Evolutionary conservation across 495 filamentous ascomycete genomes (phyloP).

Genomic region (Penicillium roqueforti): DNA sequence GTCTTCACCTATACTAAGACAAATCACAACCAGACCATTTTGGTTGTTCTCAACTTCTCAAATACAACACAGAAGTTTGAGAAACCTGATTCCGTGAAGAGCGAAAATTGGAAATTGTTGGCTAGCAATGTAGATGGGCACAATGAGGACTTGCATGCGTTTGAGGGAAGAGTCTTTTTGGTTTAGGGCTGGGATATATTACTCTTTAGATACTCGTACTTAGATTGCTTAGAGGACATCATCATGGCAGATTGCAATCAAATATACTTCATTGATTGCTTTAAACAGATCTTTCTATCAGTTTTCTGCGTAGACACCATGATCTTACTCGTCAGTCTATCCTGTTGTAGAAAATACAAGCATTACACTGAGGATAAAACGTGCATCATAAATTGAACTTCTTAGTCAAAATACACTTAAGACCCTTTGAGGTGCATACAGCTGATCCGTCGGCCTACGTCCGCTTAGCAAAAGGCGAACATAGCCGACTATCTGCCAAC

Average conservation of each 20-base stretch:
- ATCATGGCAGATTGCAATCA: background rate
- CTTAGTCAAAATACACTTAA: too few species aligned
- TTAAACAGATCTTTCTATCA: background rate
- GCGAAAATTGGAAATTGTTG: slow-evolving; percentile 5
- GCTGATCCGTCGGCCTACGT: too few species aligned
- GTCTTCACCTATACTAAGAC: slow-evolving; percentile 36
- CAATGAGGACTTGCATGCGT: slow-evolving; percentile 3
- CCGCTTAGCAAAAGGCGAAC: too few species aligned
- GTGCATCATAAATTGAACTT: too few species aligned
- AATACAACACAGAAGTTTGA: slow-evolving; percentile 2
- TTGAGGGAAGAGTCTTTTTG: slow-evolving; percentile 7
- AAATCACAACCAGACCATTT: background rate
- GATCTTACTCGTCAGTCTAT: too few species aligned
- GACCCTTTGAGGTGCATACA: too few species aligned
- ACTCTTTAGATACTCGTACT: background rate
- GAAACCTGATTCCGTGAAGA: background rate
- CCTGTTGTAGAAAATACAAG: too few species aligned
- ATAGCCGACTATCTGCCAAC: too few species aligned
- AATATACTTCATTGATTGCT: background rate
- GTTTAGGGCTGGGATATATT: slow-evolving; percentile 3
- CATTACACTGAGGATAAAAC: too few species aligned
- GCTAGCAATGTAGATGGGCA: slow-evolving; percentile 3
- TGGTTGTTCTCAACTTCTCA: slow-evolving; percentile 7
- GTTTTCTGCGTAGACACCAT: background rate
- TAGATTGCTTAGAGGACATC: background rate